phyloP scores from a whole-genome alignment of 441 rosid species.

The Kokia cookei region DNA sequence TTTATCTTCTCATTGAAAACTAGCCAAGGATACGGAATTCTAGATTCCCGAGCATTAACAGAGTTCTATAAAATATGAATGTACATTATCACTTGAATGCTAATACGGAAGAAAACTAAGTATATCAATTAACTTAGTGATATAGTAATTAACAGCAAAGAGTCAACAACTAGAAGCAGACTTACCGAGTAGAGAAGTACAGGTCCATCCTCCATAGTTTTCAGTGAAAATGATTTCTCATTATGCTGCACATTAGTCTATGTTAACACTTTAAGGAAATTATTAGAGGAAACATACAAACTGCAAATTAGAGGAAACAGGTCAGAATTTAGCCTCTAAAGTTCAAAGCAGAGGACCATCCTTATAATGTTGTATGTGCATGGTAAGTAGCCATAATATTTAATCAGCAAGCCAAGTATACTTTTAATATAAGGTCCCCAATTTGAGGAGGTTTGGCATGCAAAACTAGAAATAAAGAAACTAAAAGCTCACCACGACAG shows the following conservation, averaged over 20 bases:
- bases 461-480: constrained; percentile 3
- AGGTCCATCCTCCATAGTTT: constrained; percentile 94
- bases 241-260: constrained; percentile 44
- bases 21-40: constrained; percentile 88
- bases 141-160: background rate
- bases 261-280: constrained; percentile 9
- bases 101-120: background rate
- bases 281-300: background rate
- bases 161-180: constrained; percentile 8
- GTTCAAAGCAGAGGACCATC: background rate
- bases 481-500: constrained; percentile 64
- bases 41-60: constrained; percentile 68
- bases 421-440: background rate
- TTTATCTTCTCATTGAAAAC: constrained; percentile 94
- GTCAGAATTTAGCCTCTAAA: background rate
- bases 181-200: constrained; percentile 81
- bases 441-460: background rate
- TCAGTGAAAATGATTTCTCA: constrained; percentile 70
- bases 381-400: background rate
- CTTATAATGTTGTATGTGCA: background rate
- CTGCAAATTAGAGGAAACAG: background rate
- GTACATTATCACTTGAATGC: background rate
- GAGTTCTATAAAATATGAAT: constrained; percentile 52
- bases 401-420: background rate
- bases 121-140: background rate